Percentiles rank a stretch among this genome's conserved stretches.
Evolutionary conservation across 345 rosid species (phyloP).

Genomic region (Hypericum androsaemum): DNA sequence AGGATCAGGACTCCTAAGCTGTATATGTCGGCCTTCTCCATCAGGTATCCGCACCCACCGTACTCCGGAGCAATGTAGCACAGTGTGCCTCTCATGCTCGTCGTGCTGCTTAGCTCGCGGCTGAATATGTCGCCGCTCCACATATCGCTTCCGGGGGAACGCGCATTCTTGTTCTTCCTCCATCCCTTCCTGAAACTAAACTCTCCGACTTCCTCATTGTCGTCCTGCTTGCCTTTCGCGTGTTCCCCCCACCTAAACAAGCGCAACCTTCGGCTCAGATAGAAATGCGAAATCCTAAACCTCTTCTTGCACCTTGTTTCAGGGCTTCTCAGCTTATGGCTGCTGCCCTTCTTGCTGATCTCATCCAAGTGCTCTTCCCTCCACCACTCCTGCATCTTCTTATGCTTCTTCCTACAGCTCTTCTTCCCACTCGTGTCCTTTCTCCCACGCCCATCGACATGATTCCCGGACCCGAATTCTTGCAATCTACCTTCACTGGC

Average conservation of each 20-base stretch:
- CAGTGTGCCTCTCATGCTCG: slow-evolving; percentile 98
- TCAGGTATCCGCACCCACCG: slow-evolving; percentile 74
- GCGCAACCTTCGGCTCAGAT: slow-evolving; percentile 32
- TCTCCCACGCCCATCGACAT: slow-evolving; percentile 33
- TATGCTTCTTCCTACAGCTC: slow-evolving; percentile 41
- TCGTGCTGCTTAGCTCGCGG: slow-evolving; percentile 95
- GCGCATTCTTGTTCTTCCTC: slow-evolving; percentile 31
- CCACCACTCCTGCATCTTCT: slow-evolving; percentile 98
- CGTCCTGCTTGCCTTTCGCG: slow-evolving; percentile 27
- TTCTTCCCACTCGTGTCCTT: slow-evolving; percentile 35
- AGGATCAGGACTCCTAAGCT: slow-evolving; percentile 90
- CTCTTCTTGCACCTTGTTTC: slow-evolving; percentile 57
- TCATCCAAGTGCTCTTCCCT: slow-evolving; percentile 84
- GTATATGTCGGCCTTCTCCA: slow-evolving; percentile 97
- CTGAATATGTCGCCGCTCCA: slow-evolving; percentile 95
- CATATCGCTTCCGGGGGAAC: slow-evolving; percentile 69
- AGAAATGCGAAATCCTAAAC: slow-evolving; percentile 45
- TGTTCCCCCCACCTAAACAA: slow-evolving; percentile 34
- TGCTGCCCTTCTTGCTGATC: slow-evolving; percentile 33
- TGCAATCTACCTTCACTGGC: slow-evolving; percentile 25
- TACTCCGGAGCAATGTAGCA: slow-evolving; percentile 95
- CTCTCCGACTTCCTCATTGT: slow-evolving; percentile 53
- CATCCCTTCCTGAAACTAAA: slow-evolving; percentile 89
- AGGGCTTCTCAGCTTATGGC: slow-evolving; percentile 20
- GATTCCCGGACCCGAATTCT: slow-evolving; percentile 29